These are phyloP conservation scores for Nepenthes gracilis DNA, from an alignment of 148 eudicot genomes.

Conservation along the genomic window DNA sequence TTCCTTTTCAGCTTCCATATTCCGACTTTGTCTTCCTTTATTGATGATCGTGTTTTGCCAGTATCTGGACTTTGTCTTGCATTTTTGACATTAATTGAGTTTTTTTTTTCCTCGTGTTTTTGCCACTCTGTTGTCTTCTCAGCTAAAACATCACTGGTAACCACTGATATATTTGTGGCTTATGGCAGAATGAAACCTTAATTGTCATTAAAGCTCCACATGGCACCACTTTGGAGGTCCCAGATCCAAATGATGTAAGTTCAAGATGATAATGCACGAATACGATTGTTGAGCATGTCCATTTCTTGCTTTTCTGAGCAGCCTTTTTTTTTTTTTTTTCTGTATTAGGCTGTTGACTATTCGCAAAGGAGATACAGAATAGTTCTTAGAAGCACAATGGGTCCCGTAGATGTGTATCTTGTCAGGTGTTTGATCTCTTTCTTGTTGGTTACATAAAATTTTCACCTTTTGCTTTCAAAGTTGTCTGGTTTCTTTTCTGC, in stretches of 20 bases:
- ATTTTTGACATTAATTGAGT: background rate
- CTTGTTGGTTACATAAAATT: background rate
- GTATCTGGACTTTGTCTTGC: too few species aligned
- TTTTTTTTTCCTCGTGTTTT: background rate
- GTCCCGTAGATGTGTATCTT: slow-evolving; percentile 93
- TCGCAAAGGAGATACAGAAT: slow-evolving; percentile 92
- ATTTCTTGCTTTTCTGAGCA: background rate
- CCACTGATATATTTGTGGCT: slow-evolving; percentile 9
- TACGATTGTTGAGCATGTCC: background rate
- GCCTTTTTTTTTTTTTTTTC: slow-evolving; percentile 5
- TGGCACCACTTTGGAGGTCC: slow-evolving; percentile 98
- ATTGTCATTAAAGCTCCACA: slow-evolving; percentile 99
- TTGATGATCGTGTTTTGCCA: too few species aligned
- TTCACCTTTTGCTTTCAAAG: too few species aligned
- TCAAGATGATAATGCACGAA: background rate
- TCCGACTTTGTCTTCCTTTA: background rate
- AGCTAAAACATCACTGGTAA: slow-evolving; percentile 3
- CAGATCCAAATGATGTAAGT: slow-evolving; percentile 88
- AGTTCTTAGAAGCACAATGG: slow-evolving; percentile 97
- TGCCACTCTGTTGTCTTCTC: too few species aligned
- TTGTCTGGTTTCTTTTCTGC: too few species aligned
- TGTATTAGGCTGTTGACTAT: slow-evolving; percentile 72
- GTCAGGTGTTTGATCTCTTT: slow-evolving; percentile 55
- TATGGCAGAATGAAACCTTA: slow-evolving; percentile 75
- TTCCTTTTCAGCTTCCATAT: slow-evolving; percentile 1